Evolutionary conservation across 352 stramenopile genomes (phyloP), one percentile per base, ranked within the genome.

Genomic region (Thraustotheca clavata): DNA sequence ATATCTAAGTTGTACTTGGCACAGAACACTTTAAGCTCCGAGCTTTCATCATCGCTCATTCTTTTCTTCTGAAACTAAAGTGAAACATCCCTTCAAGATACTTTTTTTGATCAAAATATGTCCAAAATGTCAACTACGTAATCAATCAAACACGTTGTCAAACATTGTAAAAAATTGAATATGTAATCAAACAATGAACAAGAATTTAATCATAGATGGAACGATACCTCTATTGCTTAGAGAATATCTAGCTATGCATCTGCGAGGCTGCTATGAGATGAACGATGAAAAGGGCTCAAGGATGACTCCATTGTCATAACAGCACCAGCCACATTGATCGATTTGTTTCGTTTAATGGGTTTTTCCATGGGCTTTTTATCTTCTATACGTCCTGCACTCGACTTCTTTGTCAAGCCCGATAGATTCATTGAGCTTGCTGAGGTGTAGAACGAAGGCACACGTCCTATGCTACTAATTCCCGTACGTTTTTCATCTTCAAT

Each of bases 401-500:
- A 49, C 54, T 32, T 35, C 12, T 36, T 67, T 35, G 46, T 20
- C 34, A 20, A 29, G 54, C 78, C 89, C 20, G 79, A 87, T 52
- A 94, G 54, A 31, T 91, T 92, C 74, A 94, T 86, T 3, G 79
- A 89, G 75, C 81, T 91, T 1, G 83, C 76, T 18, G 85, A 94
- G 0, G 85, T 94, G 71, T 92, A 94, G 49, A 94, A 94, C 3
- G 85, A 94, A 22, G 85, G 85, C 9, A 94, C 85, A 27, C 85
- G 81, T 18, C 80, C 83, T 12, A 94, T 75, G 18, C 76, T 79
- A 63, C 86, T 90, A 14, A 81, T 76, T 27, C 83, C 85, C 34
- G 79, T 80, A 41, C 72, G 72, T 49, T 80, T 73, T 57, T 90
- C 83, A 52, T 94, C 85, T 59, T 90, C 81, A 3, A 92, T 71